These are phyloP conservation scores for Carex kokanica DNA, from an alignment of 176 grass and related monocot genomes.

Conservation along the genomic window DNA sequence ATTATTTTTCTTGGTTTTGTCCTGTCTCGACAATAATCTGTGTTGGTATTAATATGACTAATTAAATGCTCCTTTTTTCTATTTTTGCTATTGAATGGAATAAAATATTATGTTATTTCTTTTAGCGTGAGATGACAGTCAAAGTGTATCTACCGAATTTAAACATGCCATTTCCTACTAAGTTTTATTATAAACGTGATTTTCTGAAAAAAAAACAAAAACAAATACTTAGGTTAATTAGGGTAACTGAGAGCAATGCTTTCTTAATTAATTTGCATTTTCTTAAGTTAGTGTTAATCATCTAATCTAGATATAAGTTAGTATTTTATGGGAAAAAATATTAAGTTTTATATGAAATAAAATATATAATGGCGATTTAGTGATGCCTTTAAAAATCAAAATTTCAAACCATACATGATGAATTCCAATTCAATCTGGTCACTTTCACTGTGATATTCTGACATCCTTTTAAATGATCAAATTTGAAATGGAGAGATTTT, in stretches of 20 bases:
- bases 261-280: background rate
- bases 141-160: too few relatives aligned
- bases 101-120: background rate
- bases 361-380: background rate
- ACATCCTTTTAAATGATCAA: background rate
- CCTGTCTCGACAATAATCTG: background rate
- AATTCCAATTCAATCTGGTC: background rate
- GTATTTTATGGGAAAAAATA: background rate
- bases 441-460: conserved; percentile 8
- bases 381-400: background rate
- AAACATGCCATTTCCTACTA: too few relatives aligned
- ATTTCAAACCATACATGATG: background rate
- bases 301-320: background rate
- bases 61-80: background rate
- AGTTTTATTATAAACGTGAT: too few relatives aligned
- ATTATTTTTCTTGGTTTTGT: background rate
- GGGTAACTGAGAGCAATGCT: background rate
- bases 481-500: background rate
- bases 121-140: background rate
- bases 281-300: background rate
- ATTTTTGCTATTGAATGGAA: background rate
- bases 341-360: background rate
- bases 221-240: background rate
- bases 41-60: background rate
- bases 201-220: too few relatives aligned